Percentiles rank a stretch among this genome's conserved stretches.
Evolutionary conservation across 1,139 yeast species (phyloP).

Genomic region (Arxiozyma slooffiae): DNA sequence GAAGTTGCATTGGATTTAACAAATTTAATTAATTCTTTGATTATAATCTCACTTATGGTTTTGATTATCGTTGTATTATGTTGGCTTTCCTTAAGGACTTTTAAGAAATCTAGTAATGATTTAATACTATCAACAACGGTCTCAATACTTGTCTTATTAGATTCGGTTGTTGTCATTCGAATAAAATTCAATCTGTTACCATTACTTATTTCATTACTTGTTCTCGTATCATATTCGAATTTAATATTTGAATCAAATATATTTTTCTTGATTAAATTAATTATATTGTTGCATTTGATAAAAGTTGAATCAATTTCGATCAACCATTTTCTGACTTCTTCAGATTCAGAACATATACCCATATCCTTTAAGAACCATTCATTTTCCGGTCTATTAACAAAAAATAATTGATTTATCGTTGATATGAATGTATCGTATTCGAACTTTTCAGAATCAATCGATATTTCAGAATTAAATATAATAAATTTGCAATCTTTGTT

Average conservation of each 20-base stretch:
- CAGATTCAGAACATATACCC: conserved; percentile 17
- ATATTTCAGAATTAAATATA: conserved; percentile 9
- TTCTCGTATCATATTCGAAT: conserved; percentile 5
- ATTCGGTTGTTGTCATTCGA: background rate
- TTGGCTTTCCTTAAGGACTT: conserved; percentile 1
- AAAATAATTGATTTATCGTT: conserved; percentile 13
- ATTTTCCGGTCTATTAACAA: conserved; percentile 11
- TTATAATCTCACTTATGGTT: conserved; percentile 13
- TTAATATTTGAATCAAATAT: conserved; percentile 10
- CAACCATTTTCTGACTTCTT: conserved; percentile 15
- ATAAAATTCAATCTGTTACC: background rate
- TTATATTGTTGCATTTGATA: conserved; percentile 9
- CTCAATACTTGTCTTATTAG: background rate
- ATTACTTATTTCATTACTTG: background rate
- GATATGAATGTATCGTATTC: conserved; percentile 16
- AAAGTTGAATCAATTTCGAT: conserved; percentile 11
- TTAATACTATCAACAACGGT: conserved; percentile 12
- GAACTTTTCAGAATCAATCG: conserved; percentile 10
- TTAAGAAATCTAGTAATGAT: conserved; percentile 14
- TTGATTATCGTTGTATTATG: conserved; percentile 8
- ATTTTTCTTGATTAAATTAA: conserved; percentile 9
- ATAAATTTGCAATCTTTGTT: conserved; percentile 8
- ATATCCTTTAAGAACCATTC: conserved; percentile 23
- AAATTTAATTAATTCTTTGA: conserved; percentile 20
- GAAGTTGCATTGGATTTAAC: conserved; percentile 18